These are phyloP conservation scores for Podospora pseudocomata DNA, from an alignment of 495 filamentous ascomycete genomes.

Conservation along the genomic window DNA sequence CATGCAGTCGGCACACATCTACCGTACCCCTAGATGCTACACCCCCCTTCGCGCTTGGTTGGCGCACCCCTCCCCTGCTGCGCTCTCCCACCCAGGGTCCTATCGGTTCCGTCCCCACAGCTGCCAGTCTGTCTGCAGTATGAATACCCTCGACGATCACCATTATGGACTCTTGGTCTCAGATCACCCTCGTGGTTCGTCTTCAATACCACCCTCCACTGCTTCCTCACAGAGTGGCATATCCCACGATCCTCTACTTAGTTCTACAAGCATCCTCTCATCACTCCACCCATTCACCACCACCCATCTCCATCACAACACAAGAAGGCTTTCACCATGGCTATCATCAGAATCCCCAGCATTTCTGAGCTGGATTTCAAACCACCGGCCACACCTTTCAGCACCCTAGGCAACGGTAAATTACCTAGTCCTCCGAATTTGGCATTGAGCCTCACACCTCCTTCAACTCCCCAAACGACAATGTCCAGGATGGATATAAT, in stretches of 20 bases:
- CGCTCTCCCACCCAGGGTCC: neutral
- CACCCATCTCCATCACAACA: neutral
- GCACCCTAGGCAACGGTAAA: neutral
- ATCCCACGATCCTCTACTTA: neutral
- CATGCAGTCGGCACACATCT: neutral
- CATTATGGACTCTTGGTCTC: conserved; percentile 10
- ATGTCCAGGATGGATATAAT: neutral
- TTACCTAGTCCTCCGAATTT: neutral
- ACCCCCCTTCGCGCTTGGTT: neutral
- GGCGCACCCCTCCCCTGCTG: neutral
- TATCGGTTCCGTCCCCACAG: neutral
- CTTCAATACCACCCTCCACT: neutral
- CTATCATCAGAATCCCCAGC: neutral
- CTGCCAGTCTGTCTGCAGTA: neutral
- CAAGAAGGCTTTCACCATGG: neutral
- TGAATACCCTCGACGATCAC: conserved; percentile 10
- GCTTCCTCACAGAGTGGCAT: neutral
- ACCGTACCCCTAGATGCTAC: neutral
- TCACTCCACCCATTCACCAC: neutral
- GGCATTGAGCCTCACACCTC: neutral
- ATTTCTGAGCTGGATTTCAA: neutral
- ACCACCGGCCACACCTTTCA: neutral
- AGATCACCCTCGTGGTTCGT: conserved; percentile 3
- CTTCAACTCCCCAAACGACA: neutral
- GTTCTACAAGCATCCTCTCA: neutral